Evolutionary conservation across 805 yeast species (phyloP).

Genomic region (Candida stauntonica): DNA sequence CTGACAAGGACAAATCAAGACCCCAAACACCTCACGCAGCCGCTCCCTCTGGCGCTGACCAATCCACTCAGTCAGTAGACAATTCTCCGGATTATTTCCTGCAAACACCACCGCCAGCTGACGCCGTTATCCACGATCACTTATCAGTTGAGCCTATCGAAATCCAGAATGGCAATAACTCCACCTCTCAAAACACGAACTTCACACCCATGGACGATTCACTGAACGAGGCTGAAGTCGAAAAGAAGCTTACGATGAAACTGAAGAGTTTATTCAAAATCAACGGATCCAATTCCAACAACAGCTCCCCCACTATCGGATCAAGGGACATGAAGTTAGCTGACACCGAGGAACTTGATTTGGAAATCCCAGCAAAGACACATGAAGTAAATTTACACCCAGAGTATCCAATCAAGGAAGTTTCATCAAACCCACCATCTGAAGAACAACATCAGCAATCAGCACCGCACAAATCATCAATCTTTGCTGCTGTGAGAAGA

Average conservation of each 20-base stretch:
- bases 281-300: slow-evolving; percentile 12
- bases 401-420: slow-evolving; percentile 10
- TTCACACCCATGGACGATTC: neutral
- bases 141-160: slow-evolving; percentile 6
- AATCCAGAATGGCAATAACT: neutral
- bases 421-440: slow-evolving; percentile 2
- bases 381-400: slow-evolving; percentile 13
- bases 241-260: slow-evolving; percentile 18
- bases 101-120: slow-evolving; percentile 4
- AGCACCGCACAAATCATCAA: slow-evolving; percentile 11
- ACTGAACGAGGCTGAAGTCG: slow-evolving; percentile 4
- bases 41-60: no score
- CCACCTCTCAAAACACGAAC: no score
- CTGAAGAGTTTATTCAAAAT: slow-evolving; percentile 23
- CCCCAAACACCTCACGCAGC: slow-evolving; percentile 9
- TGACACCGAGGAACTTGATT: slow-evolving; percentile 8
- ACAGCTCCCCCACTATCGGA: slow-evolving; percentile 14
- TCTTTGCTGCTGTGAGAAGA: slow-evolving; percentile 23
- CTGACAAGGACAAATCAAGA: slow-evolving; percentile 15
- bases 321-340: slow-evolving; percentile 10
- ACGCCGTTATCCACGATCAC: slow-evolving; percentile 14
- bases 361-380: slow-evolving; percentile 16
- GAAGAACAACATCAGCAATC: slow-evolving; percentile 11
- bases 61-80: slow-evolving; percentile 6
- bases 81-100: neutral